Conservation (phyloP, 139 green algal species). For the Micractinium conductrix region DNA sequence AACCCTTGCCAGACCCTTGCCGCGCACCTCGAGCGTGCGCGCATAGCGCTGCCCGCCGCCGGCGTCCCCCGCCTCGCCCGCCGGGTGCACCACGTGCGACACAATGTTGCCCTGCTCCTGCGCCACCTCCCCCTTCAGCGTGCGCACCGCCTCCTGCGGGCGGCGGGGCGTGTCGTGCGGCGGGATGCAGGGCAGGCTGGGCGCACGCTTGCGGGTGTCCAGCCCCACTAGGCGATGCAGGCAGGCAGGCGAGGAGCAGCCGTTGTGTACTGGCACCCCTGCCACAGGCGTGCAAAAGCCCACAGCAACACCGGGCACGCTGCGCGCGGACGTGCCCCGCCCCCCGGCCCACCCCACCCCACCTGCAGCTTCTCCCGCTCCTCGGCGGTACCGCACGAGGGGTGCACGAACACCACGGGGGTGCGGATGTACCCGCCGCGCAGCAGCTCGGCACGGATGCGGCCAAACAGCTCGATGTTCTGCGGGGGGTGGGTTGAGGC, state of each 20-base stretch:
- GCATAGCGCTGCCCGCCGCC: slow-evolving; percentile 80
- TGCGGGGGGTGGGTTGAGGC: slow-evolving; percentile 26
- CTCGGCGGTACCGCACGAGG: slow-evolving; percentile 8
- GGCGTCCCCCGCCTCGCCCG: slow-evolving; percentile 67
- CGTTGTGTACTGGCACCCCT: too few species aligned
- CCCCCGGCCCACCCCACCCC: too few species aligned
- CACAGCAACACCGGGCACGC: too few species aligned
- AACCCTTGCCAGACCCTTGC: background rate
- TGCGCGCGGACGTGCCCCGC: too few species aligned
- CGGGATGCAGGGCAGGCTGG: too few species aligned
- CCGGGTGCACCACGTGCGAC: slow-evolving; percentile 80
- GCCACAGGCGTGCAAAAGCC: too few species aligned
- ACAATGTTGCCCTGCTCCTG: slow-evolving; percentile 58
- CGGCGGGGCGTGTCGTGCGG: too few species aligned
- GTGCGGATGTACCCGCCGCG: slow-evolving; percentile 49
- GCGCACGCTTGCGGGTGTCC: too few species aligned
- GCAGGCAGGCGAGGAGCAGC: too few species aligned
- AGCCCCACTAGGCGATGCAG: too few species aligned
- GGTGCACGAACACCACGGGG: slow-evolving; percentile 63
- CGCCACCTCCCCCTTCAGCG: slow-evolving; percentile 39
- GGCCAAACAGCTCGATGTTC: slow-evolving; percentile 69
- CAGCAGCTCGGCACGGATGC: slow-evolving; percentile 66
- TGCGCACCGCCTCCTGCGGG: slow-evolving; percentile 33
- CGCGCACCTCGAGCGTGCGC: slow-evolving; percentile 63
- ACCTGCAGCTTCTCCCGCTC: too few species aligned